phyloP scores from a whole-genome alignment of 176 grass and related monocot genomes.

The sorghum (Sorghum bicolor) region Sorghum_bicolor_NCBIv3 NC_012872.2:51053501-51054000 shows the following conservation, averaged over 20 bases:
- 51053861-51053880: too few relatives aligned
- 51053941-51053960: too few relatives aligned
- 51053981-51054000: too few relatives aligned
- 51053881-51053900: too few relatives aligned
- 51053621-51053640: neutral
- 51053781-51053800: too few relatives aligned
- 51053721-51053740: neutral
- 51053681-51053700: constrained; percentile 24
- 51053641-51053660: neutral
- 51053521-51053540: neutral
- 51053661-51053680: neutral
- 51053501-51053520: neutral
- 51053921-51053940: too few relatives aligned
- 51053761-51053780: too few relatives aligned
- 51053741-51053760: neutral
- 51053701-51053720: neutral
- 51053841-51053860: too few relatives aligned
- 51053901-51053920: too few relatives aligned
- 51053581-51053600: neutral
- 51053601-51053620: neutral
- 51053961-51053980: too few relatives aligned
- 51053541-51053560: neutral
- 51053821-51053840: too few relatives aligned
- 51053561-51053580: neutral
- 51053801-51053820: too few relatives aligned